phyloP scores from a whole-genome alignment of 2,329 filamentous ascomycete species.

The Clonostachys rosea region DNA sequence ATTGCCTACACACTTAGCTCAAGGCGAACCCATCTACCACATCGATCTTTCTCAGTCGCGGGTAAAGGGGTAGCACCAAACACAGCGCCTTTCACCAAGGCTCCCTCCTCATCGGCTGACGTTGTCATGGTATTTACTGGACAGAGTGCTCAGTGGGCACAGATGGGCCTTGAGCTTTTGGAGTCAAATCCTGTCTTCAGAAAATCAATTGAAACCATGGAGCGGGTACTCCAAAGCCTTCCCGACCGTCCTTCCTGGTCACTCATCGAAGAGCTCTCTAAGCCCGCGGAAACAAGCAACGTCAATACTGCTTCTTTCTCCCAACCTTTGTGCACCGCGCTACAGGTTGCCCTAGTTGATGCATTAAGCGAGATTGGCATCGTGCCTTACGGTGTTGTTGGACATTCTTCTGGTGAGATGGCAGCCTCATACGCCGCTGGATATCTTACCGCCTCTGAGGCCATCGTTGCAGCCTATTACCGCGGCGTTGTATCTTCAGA shows the following conservation, averaged over 20 bases:
- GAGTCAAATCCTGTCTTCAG: neutral
- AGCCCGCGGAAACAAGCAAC: constrained; percentile 12
- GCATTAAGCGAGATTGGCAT: constrained; percentile 25
- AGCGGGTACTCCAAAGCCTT: neutral
- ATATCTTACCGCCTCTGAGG: constrained; percentile 25
- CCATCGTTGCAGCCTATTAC: constrained; percentile 45
- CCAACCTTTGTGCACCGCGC: constrained; percentile 33
- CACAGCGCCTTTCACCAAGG: neutral
- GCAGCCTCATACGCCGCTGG: constrained; percentile 35
- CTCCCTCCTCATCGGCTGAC: neutral
- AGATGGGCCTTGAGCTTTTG: neutral
- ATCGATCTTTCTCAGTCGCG: neutral
- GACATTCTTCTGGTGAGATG: constrained; percentile 42
- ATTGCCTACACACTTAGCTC: neutral
- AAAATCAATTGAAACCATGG: neutral
- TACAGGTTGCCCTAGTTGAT: constrained; percentile 36
- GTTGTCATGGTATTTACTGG: neutral
- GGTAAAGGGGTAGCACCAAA: neutral
- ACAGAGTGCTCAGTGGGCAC: neutral
- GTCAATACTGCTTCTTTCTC: constrained; percentile 15
- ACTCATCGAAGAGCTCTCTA: constrained; percentile 22
- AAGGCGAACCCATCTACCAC: neutral
- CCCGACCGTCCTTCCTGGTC: constrained; percentile 20
- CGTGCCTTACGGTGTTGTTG: constrained; percentile 27
- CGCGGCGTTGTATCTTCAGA: constrained; percentile 30